Evolutionary conservation across 2,329 filamentous ascomycete genomes (phyloP), one percentile per base, ranked within the genome.

Genomic region (Penicillium sclerotigenum): DNA sequence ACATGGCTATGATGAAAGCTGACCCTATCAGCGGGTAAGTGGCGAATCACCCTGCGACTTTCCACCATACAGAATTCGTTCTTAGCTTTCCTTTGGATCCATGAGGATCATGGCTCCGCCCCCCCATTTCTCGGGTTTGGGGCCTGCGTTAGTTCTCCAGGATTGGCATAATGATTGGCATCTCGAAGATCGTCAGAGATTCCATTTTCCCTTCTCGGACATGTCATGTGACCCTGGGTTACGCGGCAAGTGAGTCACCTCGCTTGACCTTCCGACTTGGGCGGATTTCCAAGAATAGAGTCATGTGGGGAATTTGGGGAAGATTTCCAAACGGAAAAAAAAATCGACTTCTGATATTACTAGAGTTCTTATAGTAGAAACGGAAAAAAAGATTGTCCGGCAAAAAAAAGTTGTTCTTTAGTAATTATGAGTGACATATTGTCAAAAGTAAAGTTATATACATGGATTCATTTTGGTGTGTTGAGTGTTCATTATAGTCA

Each of bases 391-490:
- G 11, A 26, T 52, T 56, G 53, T 5, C 53, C 53, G 52, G 53
- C 53, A 52, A 56, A 55, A 55, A 55, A 38, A 37, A 38, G 14
- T 38, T 4, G 11, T 46, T 37, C 8, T 20, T 52, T 28, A 28
- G 37, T 43, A 28, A 54, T 36, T 56, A 56, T 52, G 13, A 33
- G 20, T 24, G 46, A 54, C 52, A 55, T 45, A 28, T 13, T 33
- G 47, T 55, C 28, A n/a, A 33, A n/a, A 33, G 18, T 29, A 40
- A 34, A 47, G 24, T 42, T 57, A 57, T 46, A 33, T 51, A 57
- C 54, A 59, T 57, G 50, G 48, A 47, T 24, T 53, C 52, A 43
- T 54, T 59, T 61, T 65, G 47, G 18, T 60, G 16, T 65, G 38
- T 53, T 60, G 18, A 59, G 16, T 65, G 38, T 53, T 60, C 38